Evolutionary conservation across 805 yeast species (phyloP), one percentile per base, ranked within the genome.

Genomic region (Yarrowia divulgata): DNA sequence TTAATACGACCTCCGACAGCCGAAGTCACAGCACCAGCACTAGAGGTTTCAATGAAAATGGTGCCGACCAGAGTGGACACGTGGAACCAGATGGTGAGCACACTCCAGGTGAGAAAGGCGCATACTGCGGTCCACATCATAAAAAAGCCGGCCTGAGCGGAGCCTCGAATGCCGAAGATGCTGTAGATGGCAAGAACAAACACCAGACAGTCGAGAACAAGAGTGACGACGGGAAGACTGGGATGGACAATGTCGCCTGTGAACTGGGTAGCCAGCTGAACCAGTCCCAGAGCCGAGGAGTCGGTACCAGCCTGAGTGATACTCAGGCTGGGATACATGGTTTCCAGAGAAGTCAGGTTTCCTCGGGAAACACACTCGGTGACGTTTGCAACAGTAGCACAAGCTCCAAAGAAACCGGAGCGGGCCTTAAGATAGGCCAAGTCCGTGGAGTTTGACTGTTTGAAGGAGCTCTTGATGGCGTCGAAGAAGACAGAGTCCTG

Each of bases 41-140:
- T 70, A 3, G 76, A 67, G n/a, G 55, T 64, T 16, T 64, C 42
- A 12, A 71, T 72, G 67, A 72, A 60, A 5, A 45, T 37, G 23
- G 69, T 23, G 19, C 70, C 69, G 3, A 74, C 71, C 13, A 69
- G 63, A 6, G 71, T 48, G 10, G 75, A 72, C 2, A 73, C 74
- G 23, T 74, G 71, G 12, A 71, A 67, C 76, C 75, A 73, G 32
- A 74, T 67, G n/a, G 73, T 71, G 9, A 73, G 73, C 12, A 73
- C 67, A 13, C 69, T 66, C 73, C 74, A 71, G 13, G 71, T 46
- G 12, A 70, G 57, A 49, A 70, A 71, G 9, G 75, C 66, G 14
- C 67, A 40, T 4, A 68, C 49, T 0, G 66, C 66, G 2, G 42
- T 43, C 66, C 66, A 60, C 66, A 60, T 45, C 66, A 60, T 60